Evolutionary conservation across 2,329 filamentous ascomycete genomes (phyloP), one percentile per base, ranked within the genome.

Genomic region (Acrocalymma vagum): DNA sequence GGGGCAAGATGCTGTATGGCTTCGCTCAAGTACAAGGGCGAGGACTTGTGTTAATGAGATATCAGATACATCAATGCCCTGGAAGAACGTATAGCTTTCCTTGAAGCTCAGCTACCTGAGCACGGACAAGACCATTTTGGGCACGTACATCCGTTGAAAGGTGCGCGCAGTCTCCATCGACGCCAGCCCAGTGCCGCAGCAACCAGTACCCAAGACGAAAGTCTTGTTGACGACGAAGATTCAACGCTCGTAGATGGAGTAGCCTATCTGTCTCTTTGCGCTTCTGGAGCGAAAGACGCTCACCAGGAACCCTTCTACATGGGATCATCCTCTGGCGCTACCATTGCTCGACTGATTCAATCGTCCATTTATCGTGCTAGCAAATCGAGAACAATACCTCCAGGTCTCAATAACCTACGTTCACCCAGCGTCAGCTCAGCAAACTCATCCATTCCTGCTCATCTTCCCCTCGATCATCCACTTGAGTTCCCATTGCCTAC

Each of bases 321-420:
- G 18, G 59, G 59, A 5, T 60, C 57, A 9, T 60, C 57, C 36
- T 60, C 59, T 23, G 59, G 59, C 8, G 59, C 59, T 32, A 55
- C 53, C 8, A 62, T 62, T 41, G 59, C 59, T 40, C 51, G 55
- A 20, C 46, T 60, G 23, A 60, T 62, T 10, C 57, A 60, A 15
- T 59, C 59, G 10, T 52, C 51, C 3, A 60, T 62, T 9, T 62
- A 56, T 22, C 50, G 51, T 21, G 29, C 32, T 9, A 29, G 29
- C n/a, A 44, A 47, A 24, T 18, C 25, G 6, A 25, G 31, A 14
- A 41, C 16, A 17, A 23, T 17, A 6, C 13, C 31, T 3, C 24
- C 22, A 18, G 24, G 27, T 9, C 23, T 46, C 7, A 28, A 44
- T 16, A 41, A 38, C 5, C 39, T 51, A 8, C 43, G 47, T 9